phyloP scores from a whole-genome alignment of 495 filamentous ascomycete species.

The Pseudevernia furfuracea region DNA sequence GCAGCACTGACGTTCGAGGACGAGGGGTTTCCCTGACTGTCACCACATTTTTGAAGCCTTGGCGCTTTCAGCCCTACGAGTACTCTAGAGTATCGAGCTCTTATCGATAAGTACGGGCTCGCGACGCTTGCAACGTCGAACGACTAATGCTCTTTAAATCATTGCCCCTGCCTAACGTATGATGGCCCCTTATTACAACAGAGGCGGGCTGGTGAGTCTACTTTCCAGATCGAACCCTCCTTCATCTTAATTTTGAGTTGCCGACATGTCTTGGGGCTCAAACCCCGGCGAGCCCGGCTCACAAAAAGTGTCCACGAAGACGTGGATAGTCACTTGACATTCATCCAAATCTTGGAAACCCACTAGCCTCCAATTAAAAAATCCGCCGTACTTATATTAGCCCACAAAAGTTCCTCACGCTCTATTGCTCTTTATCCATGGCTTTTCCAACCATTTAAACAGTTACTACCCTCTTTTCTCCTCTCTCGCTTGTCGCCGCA shows the following conservation, averaged over 20 bases:
- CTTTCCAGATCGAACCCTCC: no score
- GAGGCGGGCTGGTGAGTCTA: constrained; percentile 30
- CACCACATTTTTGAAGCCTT: not conserved
- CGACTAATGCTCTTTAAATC: no score
- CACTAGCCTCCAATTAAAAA: not conserved
- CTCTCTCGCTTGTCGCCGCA: constrained; percentile 57
- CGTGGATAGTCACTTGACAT: constrained; percentile 61
- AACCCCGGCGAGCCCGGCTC: constrained; percentile 40
- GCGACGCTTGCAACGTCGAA: no score
- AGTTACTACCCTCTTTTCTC: constrained; percentile 63
- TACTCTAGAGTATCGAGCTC: no score
- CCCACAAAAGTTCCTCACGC: constrained; percentile 49
- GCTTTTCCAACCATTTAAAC: constrained; percentile 81
- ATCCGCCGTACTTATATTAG: constrained; percentile 33
- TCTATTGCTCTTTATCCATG: constrained; percentile 71
- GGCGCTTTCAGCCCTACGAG: not conserved
- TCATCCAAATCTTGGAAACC: constrained; percentile 4
- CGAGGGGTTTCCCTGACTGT: no score
- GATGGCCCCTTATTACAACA: constrained; percentile 20
- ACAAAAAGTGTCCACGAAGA: constrained; percentile 67
- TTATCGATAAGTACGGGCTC: not conserved
- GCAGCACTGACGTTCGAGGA: not conserved
- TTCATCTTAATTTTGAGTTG: no score
- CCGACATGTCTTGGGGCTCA: not conserved
- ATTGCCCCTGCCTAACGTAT: not conserved